Conservation (phyloP, 257 asterid species). For the Jasminum sambac region DNA sequence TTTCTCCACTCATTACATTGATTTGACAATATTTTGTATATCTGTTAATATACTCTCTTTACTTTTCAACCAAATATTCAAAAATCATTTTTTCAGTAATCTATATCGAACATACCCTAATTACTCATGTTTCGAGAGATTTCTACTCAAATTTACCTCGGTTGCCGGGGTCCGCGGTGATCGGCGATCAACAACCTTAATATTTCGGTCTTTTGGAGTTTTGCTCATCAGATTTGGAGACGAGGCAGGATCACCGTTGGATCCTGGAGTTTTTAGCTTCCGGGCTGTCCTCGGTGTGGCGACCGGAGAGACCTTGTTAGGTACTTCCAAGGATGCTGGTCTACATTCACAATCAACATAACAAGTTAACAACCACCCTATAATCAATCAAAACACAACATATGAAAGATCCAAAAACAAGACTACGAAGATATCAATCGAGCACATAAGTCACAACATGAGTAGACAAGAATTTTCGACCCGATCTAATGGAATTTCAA, state of each 20-base stretch:
- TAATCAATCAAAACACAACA: too few species aligned
- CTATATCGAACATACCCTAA: background rate
- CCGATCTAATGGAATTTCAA: background rate
- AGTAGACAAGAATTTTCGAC: background rate
- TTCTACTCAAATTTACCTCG: constrained; percentile 47
- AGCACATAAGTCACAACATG: background rate
- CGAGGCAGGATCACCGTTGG: constrained; percentile 45
- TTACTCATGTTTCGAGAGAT: background rate
- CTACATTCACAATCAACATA: constrained; percentile 34
- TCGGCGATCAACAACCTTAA: constrained; percentile 58
- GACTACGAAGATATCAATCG: too few species aligned
- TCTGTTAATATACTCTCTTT: too few species aligned
- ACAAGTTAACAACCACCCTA: background rate
- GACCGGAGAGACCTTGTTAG: constrained; percentile 48
- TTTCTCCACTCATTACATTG: too few species aligned
- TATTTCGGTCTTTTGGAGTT: constrained; percentile 65
- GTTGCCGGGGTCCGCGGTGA: constrained; percentile 66
- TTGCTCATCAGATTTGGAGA: constrained; percentile 55
- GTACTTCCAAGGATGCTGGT: constrained; percentile 55
- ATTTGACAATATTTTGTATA: too few species aligned
- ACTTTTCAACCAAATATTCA: too few species aligned
- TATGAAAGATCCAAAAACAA: too few species aligned
- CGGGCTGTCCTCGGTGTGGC: constrained; percentile 48
- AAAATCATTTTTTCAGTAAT: too few species aligned
- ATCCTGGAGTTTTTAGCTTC: constrained; percentile 46